phyloP scores from a whole-genome alignment of 768 basidiomycete genomes.

The Macrocybe gigantea region DNA sequence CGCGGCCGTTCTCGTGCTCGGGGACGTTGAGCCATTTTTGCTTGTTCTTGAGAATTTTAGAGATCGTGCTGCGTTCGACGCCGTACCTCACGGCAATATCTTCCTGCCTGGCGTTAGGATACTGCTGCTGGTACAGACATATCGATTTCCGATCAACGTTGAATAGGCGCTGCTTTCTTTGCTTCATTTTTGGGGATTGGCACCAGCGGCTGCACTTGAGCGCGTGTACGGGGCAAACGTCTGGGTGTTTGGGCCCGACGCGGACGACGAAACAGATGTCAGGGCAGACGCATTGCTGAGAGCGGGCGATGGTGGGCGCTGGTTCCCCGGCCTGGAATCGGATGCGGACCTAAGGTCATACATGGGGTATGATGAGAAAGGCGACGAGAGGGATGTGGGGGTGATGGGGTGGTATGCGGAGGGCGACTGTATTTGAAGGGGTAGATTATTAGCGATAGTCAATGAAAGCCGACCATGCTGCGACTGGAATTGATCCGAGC shows the following conservation, averaged over 20 bases:
- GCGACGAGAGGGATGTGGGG: constrained; percentile 36
- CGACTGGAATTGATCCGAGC: constrained; percentile 22
- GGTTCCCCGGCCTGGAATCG: constrained; percentile 29
- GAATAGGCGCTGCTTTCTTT: constrained; percentile 69
- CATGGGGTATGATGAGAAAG: constrained; percentile 33
- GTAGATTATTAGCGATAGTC: constrained; percentile 19
- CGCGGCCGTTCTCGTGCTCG: constrained; percentile 48
- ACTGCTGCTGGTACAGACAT: constrained; percentile 55
- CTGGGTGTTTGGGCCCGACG: constrained; percentile 14
- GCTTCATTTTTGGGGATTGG: constrained; percentile 22
- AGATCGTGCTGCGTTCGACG: constrained; percentile 90
- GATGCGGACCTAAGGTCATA: constrained; percentile 43
- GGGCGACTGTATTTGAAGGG: constrained; percentile 27
- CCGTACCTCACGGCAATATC: constrained; percentile 73
- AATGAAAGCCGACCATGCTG: constrained; percentile 26
- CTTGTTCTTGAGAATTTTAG: constrained; percentile 85
- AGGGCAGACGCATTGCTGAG: constrained; percentile 48
- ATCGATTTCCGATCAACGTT: constrained; percentile 73
- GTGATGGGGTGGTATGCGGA: constrained; percentile 39
- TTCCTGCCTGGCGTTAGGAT: constrained; percentile 74
- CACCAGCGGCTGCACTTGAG: constrained; percentile 6
- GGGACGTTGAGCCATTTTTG: constrained; percentile 73
- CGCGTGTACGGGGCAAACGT: constrained; percentile 11
- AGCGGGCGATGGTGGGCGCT: constrained; percentile 57
- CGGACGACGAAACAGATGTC: constrained; percentile 46